Conservation (phyloP, 177 flowering plant species). For the Vitis hybrid region DNA sequence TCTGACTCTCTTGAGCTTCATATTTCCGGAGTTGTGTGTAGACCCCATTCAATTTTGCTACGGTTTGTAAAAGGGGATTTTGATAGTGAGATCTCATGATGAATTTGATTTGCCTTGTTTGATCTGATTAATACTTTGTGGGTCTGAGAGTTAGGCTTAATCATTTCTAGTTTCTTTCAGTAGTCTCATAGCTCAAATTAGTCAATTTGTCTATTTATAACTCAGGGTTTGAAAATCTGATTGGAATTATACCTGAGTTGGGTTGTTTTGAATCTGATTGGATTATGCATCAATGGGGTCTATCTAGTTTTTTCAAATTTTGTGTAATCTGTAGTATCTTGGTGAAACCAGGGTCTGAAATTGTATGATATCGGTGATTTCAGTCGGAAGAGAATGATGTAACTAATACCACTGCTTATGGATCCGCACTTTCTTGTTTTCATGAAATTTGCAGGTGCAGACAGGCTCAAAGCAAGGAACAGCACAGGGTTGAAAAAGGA, state of each 20-base stretch:
- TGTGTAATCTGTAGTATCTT: background rate
- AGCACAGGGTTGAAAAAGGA: constrained; percentile 50
- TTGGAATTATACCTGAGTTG: constrained; percentile 2
- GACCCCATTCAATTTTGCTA: constrained; percentile 6
- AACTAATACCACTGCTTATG: background rate
- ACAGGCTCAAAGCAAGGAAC: constrained; percentile 56
- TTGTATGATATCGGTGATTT: background rate
- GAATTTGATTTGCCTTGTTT: constrained; percentile 5
- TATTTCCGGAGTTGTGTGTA: background rate
- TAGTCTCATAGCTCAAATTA: background rate
- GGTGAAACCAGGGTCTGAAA: background rate
- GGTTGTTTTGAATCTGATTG: background rate
- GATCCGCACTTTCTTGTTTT: constrained; percentile 5
- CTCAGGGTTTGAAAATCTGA: background rate
- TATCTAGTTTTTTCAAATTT: too few relatives aligned
- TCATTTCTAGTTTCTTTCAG: background rate
- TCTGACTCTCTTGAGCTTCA: background rate
- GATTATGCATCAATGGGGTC: too few relatives aligned
- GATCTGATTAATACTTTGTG: constrained; percentile 11
- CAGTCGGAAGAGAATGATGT: background rate
- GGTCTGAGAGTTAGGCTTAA: background rate
- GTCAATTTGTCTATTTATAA: background rate
- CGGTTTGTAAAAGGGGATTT: background rate
- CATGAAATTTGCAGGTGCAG: constrained; percentile 56
- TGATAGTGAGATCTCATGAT: constrained; percentile 6